phyloP scores from a whole-genome alignment of 345 rosid genomes.

The Kernera saxatilis region DNA sequence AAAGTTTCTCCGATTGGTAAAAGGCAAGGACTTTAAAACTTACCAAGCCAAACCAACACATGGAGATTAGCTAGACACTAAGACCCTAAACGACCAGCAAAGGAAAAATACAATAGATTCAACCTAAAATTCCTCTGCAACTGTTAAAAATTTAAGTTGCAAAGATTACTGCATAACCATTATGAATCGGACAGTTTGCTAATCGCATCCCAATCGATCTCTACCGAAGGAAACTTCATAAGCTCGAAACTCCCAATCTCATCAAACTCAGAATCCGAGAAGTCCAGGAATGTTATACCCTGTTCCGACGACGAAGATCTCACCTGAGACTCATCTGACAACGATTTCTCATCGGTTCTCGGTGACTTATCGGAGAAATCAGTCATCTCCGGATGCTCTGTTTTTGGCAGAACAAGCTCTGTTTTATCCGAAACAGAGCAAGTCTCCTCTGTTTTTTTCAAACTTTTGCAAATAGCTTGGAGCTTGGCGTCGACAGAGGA shows the following conservation, averaged over 20 bases:
- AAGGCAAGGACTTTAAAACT: conserved; percentile 15
- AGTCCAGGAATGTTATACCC: conserved; percentile 38
- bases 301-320: conserved; percentile 54
- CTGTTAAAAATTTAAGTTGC: not conserved
- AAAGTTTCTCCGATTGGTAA: not conserved
- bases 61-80: not conserved
- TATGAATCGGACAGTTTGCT: conserved; percentile 15
- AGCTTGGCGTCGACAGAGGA: conserved; percentile 78
- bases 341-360: conserved; percentile 20
- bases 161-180: not conserved
- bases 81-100: not conserved
- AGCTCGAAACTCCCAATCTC: conserved; percentile 36
- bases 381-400: not conserved
- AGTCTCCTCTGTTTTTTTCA: conserved; percentile 45
- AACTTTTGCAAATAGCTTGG: conserved; percentile 59
- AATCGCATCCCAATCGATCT: conserved; percentile 79
- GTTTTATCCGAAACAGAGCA: conserved; percentile 10
- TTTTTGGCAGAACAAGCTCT: not conserved
- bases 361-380: not conserved
- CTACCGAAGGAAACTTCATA: conserved; percentile 61
- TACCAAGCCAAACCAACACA: not conserved
- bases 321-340: conserved; percentile 30
- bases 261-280: conserved; percentile 31
- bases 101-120: not conserved
- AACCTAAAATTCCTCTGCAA: not conserved